Evolutionary conservation across 306 rosid species (phyloP).

Genomic region (Castanopsis chinensis): DNA sequence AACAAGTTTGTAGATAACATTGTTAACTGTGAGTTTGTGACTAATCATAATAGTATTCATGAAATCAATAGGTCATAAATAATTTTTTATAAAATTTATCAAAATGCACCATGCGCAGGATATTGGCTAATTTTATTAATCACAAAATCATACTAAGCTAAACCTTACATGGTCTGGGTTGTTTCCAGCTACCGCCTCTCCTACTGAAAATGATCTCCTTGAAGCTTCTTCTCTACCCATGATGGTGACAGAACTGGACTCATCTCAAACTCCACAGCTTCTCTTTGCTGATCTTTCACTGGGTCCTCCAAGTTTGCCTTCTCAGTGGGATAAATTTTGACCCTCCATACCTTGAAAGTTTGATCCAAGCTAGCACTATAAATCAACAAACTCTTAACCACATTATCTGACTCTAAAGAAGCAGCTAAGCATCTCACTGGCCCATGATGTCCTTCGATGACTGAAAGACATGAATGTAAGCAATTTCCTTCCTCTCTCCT

Average conservation of each 20-base stretch:
- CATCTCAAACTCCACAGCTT: conserved; percentile 36
- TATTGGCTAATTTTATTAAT: neutral
- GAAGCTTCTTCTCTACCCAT: conserved; percentile 68
- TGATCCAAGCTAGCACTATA: conserved; percentile 63
- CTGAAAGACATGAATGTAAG: conserved; percentile 43
- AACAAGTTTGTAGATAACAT: too few relatives aligned
- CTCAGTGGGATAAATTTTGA: conserved; percentile 41
- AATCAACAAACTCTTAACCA: conserved; percentile 40
- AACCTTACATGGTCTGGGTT: conserved; percentile 15
- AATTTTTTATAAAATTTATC: too few relatives aligned
- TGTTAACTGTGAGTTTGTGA: too few relatives aligned
- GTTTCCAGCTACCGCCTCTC: conserved; percentile 39
- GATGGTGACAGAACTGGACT: conserved; percentile 69
- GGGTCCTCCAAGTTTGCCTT: conserved; percentile 21
- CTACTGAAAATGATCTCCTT: conserved; percentile 30
- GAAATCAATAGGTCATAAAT: too few relatives aligned
- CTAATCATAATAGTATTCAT: too few relatives aligned
- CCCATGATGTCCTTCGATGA: conserved; percentile 53
- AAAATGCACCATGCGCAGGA: too few relatives aligned
- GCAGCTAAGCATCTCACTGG: conserved; percentile 57
- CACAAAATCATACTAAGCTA: neutral
- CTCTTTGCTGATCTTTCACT: conserved; percentile 33
- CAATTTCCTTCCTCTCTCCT: conserved; percentile 51
- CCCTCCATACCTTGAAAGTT: conserved; percentile 57
- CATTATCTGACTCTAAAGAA: conserved; percentile 36